These are phyloP conservation scores for Aureobasidium pullulans DNA, from an alignment of 2,329 filamentous ascomycete genomes.

Conservation along the genomic window DNA sequence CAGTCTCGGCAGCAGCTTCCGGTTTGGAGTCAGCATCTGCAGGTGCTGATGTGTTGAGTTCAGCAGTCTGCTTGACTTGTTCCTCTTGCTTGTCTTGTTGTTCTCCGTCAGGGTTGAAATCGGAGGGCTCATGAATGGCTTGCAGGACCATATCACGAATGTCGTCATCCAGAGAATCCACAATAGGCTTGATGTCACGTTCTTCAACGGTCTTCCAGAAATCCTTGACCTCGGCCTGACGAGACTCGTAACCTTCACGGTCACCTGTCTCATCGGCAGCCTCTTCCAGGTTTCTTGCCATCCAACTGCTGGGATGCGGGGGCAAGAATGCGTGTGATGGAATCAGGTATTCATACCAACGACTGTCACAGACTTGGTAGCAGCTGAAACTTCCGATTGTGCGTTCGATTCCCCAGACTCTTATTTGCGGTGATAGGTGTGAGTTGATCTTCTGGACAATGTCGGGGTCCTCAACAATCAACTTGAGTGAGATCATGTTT, in stretches of 20 bases:
- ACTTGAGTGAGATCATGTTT: slow-evolving; percentile 88
- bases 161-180: slow-evolving; percentile 54
- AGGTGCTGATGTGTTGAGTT: slow-evolving; percentile 4
- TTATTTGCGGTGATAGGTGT: slow-evolving; percentile 76
- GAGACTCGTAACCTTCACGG: slow-evolving; percentile 57
- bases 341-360: slow-evolving; percentile 96
- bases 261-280: slow-evolving; percentile 66
- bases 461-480: slow-evolving; percentile 87
- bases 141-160: slow-evolving; percentile 56
- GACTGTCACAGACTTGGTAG: slow-evolving; percentile 89
- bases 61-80: slow-evolving; percentile 19
- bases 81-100: slow-evolving; percentile 16
- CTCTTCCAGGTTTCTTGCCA: slow-evolving; percentile 78
- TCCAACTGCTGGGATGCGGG: slow-evolving; percentile 78
- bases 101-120: slow-evolving; percentile 24
- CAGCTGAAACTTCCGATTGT: slow-evolving; percentile 89
- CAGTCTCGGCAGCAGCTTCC: slow-evolving; percentile 14
- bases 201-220: slow-evolving; percentile 84
- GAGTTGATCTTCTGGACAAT: slow-evolving; percentile 88
- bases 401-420: slow-evolving; percentile 87
- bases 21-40: slow-evolving; percentile 4
- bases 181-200: slow-evolving; percentile 64
- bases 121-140: slow-evolving; percentile 38
- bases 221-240: slow-evolving; percentile 67
- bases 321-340: slow-evolving; percentile 89